Evolutionary conservation across 1,284 basidiomycete species (phyloP).

Genomic region (Coriolopsis trogii): DNA sequence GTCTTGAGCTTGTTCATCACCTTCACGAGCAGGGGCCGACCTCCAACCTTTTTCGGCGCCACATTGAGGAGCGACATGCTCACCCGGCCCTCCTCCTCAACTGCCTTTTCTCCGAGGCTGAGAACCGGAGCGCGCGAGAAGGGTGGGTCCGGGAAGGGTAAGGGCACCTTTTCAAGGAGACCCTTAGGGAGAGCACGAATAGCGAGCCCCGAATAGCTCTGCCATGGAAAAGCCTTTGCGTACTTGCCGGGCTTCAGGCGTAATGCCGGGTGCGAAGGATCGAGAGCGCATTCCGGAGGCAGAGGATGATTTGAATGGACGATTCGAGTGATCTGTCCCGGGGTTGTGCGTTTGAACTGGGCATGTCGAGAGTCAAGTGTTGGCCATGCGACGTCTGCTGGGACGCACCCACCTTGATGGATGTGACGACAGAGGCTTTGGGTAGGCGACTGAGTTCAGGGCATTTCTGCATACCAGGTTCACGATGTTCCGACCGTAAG

Average conservation of each 20-base stretch:
- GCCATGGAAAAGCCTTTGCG: conserved; percentile 12
- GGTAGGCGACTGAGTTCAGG: conserved; percentile 26
- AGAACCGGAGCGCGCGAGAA: conserved; percentile 11
- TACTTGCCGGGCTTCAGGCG: not conserved
- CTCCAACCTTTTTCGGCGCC: conserved; percentile 24
- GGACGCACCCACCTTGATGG: conserved; percentile 29
- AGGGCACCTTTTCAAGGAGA: conserved; percentile 19
- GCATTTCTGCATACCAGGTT: conserved; percentile 16
- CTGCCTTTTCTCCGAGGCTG: not conserved
- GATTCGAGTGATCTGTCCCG: conserved; percentile 23
- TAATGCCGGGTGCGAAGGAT: conserved; percentile 26
- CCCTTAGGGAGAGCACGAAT: conserved; percentile 33
- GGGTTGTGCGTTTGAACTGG: conserved; percentile 35
- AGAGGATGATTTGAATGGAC: conserved; percentile 2
- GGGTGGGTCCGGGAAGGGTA: conserved; percentile 28
- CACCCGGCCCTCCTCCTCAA: conserved; percentile 8
- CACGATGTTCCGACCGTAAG: not conserved
- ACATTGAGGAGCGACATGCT: conserved; percentile 33
- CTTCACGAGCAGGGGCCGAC: conserved; percentile 23
- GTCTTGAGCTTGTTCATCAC: conserved; percentile 40
- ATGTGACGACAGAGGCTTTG: conserved; percentile 15
- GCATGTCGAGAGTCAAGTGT: not conserved
- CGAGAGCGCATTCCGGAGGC: conserved; percentile 2
- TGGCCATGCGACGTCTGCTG: not conserved
- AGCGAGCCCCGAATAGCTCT: conserved; percentile 13